A percentile compares a stretch with the other conserved stretches of the same genome.
Conservation (phyloP, 2,329 filamentous ascomycete genomes). For the Diplodia sapinea region DNA sequence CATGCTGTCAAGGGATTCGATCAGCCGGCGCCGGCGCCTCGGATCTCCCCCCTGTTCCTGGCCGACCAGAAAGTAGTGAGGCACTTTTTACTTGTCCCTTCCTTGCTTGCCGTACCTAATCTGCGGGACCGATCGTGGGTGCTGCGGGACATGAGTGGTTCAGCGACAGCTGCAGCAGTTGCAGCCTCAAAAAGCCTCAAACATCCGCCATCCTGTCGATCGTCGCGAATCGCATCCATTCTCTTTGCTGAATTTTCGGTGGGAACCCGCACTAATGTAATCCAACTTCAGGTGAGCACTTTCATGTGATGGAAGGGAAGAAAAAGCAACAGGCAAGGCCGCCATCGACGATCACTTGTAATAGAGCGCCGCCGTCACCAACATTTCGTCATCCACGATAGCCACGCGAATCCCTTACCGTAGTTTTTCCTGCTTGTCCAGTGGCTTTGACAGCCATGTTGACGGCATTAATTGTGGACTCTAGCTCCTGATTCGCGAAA, state of each 20-base stretch:
- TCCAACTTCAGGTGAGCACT: background rate
- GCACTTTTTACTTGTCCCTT: background rate
- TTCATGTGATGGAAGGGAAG: background rate
- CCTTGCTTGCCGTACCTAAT: background rate
- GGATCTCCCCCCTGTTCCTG: background rate
- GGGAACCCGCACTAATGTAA: background rate
- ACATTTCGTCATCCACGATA: background rate
- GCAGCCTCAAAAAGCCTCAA: constrained; percentile 1
- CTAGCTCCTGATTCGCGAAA: background rate
- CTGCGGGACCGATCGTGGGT: background rate
- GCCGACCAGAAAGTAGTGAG: background rate
- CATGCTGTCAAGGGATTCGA: background rate
- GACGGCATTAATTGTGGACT: background rate
- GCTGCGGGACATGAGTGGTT: background rate
- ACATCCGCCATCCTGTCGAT: background rate
- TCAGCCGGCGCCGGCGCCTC: background rate
- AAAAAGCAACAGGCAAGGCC: background rate
- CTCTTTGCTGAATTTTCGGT: background rate
- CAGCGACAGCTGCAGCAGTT: background rate
- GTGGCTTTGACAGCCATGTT: background rate
- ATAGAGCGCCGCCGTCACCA: background rate
- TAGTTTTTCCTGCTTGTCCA: background rate
- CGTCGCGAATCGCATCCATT: background rate
- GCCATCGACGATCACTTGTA: background rate
- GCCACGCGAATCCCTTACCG: no score